Evolutionary conservation across 1,284 basidiomycete genomes (phyloP).

Genomic region (Fomitopsis palustris): DNA sequence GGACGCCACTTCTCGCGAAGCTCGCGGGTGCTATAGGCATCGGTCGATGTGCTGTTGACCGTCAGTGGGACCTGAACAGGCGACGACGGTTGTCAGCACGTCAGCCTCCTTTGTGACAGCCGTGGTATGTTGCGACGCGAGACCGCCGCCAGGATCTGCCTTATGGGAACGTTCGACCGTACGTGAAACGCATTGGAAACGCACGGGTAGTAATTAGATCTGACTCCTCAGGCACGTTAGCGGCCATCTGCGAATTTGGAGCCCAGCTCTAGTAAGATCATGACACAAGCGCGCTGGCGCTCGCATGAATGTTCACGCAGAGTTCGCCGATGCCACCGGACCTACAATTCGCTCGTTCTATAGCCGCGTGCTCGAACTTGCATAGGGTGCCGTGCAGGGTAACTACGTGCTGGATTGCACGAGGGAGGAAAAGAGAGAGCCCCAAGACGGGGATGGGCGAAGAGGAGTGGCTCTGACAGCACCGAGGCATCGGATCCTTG

Average conservation of each 20-base stretch:
- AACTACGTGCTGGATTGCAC: not conserved
- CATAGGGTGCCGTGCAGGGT: not conserved
- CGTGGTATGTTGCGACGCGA: not conserved
- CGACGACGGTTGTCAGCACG: not conserved
- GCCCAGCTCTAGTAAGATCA: not conserved
- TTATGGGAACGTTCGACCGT: not conserved
- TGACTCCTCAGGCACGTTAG: constrained; percentile 7
- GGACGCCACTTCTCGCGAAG: constrained; percentile 1
- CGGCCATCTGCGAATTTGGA: constrained; percentile 6
- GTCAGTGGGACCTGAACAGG: not conserved
- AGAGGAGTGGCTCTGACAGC: not conserved
- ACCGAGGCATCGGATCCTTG: not conserved
- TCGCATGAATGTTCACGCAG: not conserved
- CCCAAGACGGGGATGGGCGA: not conserved
- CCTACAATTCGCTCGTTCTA: not conserved
- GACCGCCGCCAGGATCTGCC: not conserved
- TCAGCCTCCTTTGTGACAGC: not conserved
- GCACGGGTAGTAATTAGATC: constrained; percentile 2
- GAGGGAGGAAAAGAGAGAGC: not conserved
- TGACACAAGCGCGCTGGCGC: constrained; percentile 1
- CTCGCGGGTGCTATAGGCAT: constrained; percentile 1
- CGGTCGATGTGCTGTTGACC: not conserved
- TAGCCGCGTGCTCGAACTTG: not conserved
- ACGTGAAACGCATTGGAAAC: not conserved
- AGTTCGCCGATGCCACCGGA: constrained; percentile 1